Base-by-base conservation (phyloP, 2,329 filamentous ascomycete genomes). In the Aureobasidium sp. region DNA sequence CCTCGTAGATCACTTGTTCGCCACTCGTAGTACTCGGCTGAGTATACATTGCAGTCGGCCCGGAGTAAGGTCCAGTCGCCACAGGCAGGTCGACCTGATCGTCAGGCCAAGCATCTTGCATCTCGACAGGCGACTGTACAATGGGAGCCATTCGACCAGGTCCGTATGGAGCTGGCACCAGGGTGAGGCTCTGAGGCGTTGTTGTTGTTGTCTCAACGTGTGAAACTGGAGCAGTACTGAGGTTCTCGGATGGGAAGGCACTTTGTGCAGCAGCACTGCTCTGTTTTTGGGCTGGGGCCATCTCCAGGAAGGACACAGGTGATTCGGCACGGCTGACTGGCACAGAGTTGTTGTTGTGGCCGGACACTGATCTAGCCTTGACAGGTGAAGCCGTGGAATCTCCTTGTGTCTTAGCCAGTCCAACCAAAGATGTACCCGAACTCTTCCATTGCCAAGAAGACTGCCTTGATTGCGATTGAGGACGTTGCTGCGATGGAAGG, bases 401-500 rank as follows among this genome's bases (percentile, higher is more conserved):
- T 14, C 25, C 47, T 32, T 40, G 37, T 19, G 6, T 14, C n/a
- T 49, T 39, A 11, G 21, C 22, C 2, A 49, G 27, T 14, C 37
- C 37, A 6, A 34, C 25, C 24, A 51, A n/a, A 19, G 48, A 51
- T 14, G 48, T 51, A n/a, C 48, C 21, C 12, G 48, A 51, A n/a
- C 41, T 19, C 32, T 47, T 45, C 40, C 30, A 40, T 38, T 47
- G 40, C 51, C 40, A 45, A 1, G 40, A 45, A 4, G 40, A 37
- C 17, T 47, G 51, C 24, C 40, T 47, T 12, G 50, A 44, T 34
- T 44, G 27, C 4, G 34, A 39, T 17, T 24, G 21, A 3, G 50
- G 50, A 22, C 51, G 40, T 38, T 53, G 51, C 17, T 53, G 51
- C n/a, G 51, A 53, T 16, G 51, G 51, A 16, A 53, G 34, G 39